Evolutionary conservation across 495 filamentous ascomycete genomes (phyloP), one percentile per base, ranked within the genome.

Genomic region (Tuber microsphaerosporum): DNA sequence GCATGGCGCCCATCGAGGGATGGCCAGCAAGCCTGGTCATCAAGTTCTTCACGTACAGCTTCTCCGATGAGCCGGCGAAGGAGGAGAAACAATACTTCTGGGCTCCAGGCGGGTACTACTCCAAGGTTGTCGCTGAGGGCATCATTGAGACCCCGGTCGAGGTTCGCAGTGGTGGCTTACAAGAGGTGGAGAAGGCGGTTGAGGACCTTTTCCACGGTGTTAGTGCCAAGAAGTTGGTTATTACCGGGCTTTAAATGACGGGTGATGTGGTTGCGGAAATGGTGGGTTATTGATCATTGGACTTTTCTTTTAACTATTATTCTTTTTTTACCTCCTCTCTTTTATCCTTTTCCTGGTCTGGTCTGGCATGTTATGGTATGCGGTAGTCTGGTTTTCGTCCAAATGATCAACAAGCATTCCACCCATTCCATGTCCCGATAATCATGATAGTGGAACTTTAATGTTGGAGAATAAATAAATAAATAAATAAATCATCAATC

Each of bases 181-280:
- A 73, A 68, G 34, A 69, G 42, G 42, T 76, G 39, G 71, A 73
- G 37, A 39, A 31, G 61, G 75, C 26, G 51, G 10, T 76, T 20
- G 71, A 70, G 41, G 41, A 26, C 71, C 46, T 74, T 8, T 56
- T 56, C 42, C 61, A 34, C 26, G 73, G 76, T 22, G 74, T 75
- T 44, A 75, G 76, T 70, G 76, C 73, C n/a, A 77, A 70, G 43
- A 75, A 73, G 69, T 45, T 72, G 42, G 76, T 75, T 26, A 44
- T 72, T 20, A 65, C 42, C 19, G 56, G 56, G 56, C 56, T 65
- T 34, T 65, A 65, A 34, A 34, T 65, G n/a, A n/a, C 51, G 22
- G 22, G 51, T n/a, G 26, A 14, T 56, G 51, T 34, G 1, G 26
- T 17, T 34, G 56, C 1, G 56, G 56, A 34, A 34, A 65, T 65